Evolutionary conservation across 140 eudicot genomes (phyloP), one percentile per base, ranked within the genome.

Genomic region (Cichorium intybus): DNA sequence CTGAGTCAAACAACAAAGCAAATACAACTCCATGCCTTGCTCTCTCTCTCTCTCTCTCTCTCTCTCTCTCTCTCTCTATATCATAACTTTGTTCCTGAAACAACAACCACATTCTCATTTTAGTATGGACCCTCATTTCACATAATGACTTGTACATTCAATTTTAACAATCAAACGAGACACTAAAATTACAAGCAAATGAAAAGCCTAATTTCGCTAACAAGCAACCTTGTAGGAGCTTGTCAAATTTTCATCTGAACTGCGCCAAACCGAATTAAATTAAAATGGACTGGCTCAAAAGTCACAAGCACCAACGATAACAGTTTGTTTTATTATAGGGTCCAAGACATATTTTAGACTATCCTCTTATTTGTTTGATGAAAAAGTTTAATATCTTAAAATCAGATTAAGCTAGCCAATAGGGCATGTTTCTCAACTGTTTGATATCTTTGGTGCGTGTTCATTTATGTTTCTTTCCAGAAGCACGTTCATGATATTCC

Each of bases 21-120:
- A 66, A 24, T 48, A 23, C 37, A 48, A 64, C 20, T 52, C 64
- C 67, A 71, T 33, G 74, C 73, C 57, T 70, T 70, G 28, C 57
- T 61, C 20, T 46, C 16, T 26, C 56, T 60, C 14, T 50, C 82
- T 47, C 74, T 72, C 16, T 26, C 56, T 60, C 14, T 50, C 82
- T 47, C 74, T 72, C 16, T 26, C 56, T 60, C 16, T 26, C 56
- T 60, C 14, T 50, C 82, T 47, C 74, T 72, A 78, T 66, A 72
- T 78, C 83, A 72, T 57, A 66, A 78, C 75, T 72, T 78, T 78
- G 79, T 56, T 61, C 83, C 83, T 72, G 83, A 61, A 79, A 79
- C 73, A 79, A 48, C 20, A 73, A 62, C 33, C 69, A 62, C 14
- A 35, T 61, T 60, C 62, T 46, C 62, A 63, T 62, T 56, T 74